phyloP scores from a whole-genome alignment of 768 basidiomycete genomes.

The Filobasidium wieringae region DNA sequence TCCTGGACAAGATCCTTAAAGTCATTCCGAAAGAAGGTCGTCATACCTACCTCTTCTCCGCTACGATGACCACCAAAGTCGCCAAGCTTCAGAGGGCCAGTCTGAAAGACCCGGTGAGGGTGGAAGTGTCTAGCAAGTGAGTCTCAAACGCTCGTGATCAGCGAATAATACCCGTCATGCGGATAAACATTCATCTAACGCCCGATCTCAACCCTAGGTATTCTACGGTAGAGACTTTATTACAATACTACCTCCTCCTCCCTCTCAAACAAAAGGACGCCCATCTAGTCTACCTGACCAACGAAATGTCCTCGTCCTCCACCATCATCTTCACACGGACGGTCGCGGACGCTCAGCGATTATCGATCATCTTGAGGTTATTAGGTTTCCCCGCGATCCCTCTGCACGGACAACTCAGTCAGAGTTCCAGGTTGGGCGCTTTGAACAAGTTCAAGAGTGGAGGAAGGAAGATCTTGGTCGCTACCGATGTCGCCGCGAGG shows the following conservation, averaged over 20 bases:
- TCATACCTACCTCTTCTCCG: constrained; percentile 91
- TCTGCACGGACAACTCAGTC: constrained; percentile 85
- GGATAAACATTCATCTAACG: not conserved
- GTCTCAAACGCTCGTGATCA: constrained; percentile 23
- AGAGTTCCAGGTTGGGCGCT: constrained; percentile 84
- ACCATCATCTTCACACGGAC: constrained; percentile 95
- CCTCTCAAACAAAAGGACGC: constrained; percentile 86
- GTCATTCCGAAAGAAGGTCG: constrained; percentile 77
- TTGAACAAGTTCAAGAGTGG: constrained; percentile 92
- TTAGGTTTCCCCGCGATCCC: constrained; percentile 92
- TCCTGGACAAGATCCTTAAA: constrained; percentile 92
- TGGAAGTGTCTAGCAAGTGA: constrained; percentile 87
- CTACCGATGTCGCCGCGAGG: constrained; percentile 93
- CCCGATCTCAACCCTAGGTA: constrained; percentile 55
- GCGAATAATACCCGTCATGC: not conserved
- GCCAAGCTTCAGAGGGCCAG: constrained; percentile 91
- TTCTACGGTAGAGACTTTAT: constrained; percentile 84
- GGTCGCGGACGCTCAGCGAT: constrained; percentile 78
- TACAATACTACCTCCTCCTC: constrained; percentile 92
- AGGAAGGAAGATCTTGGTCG: constrained; percentile 77
- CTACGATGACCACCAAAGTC: constrained; percentile 98
- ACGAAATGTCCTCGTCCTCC: constrained; percentile 77
- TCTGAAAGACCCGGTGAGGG: constrained; percentile 78
- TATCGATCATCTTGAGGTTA: constrained; percentile 77
- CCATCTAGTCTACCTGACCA: constrained; percentile 75